These are phyloP conservation scores for Allantophomopsis cytisporea DNA, from an alignment of 2,329 filamentous ascomycete species.

Conservation along the genomic window DNA sequence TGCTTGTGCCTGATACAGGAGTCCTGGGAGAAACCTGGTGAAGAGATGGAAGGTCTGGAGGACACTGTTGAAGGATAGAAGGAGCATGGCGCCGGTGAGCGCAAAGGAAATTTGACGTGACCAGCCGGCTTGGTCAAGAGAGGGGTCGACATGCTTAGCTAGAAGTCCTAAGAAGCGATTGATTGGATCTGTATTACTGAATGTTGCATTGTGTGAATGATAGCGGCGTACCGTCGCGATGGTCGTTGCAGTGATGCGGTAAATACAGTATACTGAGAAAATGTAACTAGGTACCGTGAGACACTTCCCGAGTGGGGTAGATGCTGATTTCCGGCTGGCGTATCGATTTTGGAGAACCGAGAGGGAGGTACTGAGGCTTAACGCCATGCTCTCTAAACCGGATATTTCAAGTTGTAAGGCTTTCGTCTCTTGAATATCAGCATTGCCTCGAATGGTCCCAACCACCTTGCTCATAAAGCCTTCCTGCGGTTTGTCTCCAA, in stretches of 20 bases:
- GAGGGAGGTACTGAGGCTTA: constrained; percentile 52
- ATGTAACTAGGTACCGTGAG: constrained; percentile 47
- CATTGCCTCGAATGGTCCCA: constrained; percentile 51
- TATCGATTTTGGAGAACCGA: constrained; percentile 48
- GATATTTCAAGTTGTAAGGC: constrained; percentile 61
- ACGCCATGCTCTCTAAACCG: constrained; percentile 69
- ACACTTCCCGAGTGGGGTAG: constrained; percentile 52
- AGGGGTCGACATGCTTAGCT: constrained; percentile 72
- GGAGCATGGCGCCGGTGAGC: constrained; percentile 69
- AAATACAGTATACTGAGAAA: constrained; percentile 75
- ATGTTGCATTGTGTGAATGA: constrained; percentile 26
- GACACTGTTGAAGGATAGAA: constrained; percentile 69
- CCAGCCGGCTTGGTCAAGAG: constrained; percentile 72
- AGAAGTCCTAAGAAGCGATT: constrained; percentile 71
- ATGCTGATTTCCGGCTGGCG: constrained; percentile 49
- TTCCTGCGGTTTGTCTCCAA: constrained; percentile 24
- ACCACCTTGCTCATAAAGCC: constrained; percentile 65
- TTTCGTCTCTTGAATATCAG: constrained; percentile 44
- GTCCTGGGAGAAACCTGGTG: constrained; percentile 57
- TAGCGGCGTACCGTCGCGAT: constrained; percentile 53
- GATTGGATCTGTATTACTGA: constrained; percentile 66
- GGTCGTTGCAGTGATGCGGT: constrained; percentile 63
- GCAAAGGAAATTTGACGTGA: constrained; percentile 75
- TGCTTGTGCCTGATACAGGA: constrained; percentile 58
- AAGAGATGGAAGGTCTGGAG: constrained; percentile 79